These are phyloP conservation scores for Oldenlandia corymbosa DNA, from an alignment of 257 asterid genomes.

Conservation along the genomic window DNA sequence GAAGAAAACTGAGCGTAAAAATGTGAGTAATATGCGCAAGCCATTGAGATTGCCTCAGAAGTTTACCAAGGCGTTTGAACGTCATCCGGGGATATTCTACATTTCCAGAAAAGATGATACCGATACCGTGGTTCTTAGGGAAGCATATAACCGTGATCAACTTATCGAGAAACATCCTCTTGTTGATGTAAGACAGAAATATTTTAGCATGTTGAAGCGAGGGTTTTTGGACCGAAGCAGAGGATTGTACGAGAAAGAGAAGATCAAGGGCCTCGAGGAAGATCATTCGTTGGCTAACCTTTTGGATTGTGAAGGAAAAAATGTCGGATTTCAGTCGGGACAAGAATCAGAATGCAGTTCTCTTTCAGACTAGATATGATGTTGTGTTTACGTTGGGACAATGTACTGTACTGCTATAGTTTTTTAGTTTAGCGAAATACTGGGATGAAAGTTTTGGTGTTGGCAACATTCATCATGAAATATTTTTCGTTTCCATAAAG, in stretches of 20 bases:
- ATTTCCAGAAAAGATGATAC: constrained; percentile 66
- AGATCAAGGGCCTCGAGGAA: constrained; percentile 15
- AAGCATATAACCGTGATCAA: constrained; percentile 60
- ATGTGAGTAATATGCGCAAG: constrained; percentile 71
- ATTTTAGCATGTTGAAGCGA: constrained; percentile 54
- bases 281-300: constrained; percentile 16
- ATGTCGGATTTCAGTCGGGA: constrained; percentile 34
- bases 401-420: no score
- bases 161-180: constrained; percentile 69
- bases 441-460: no score
- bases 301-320: constrained; percentile 15
- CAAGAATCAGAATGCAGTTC: constrained; percentile 36
- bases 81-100: constrained; percentile 88
- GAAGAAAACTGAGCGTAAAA: constrained; percentile 55
- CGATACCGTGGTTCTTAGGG: constrained; percentile 80
- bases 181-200: constrained; percentile 51
- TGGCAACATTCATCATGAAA: no score
- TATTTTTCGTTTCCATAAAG: no score
- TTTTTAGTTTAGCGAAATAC: no score
- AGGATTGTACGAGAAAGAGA: constrained; percentile 52
- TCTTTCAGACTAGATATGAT: constrained; percentile 49
- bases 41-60: constrained; percentile 76
- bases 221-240: constrained; percentile 69
- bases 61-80: constrained; percentile 80
- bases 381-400: no score